Conservation (phyloP, 2,329 filamentous ascomycete species). For the Claviceps africana region DNA sequence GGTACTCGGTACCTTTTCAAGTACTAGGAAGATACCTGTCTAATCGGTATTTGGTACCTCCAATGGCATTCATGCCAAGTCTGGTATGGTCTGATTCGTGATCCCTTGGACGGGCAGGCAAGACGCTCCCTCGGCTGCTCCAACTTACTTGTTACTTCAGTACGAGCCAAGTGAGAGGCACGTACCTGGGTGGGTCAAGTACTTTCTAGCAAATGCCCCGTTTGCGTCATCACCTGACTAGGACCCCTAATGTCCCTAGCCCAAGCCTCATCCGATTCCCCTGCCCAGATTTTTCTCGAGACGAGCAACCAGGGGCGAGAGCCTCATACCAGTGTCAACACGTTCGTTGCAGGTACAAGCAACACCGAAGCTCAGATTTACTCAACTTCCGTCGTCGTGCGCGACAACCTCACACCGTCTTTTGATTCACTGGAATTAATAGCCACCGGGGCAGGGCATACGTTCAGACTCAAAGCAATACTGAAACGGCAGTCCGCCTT, state of each 20-base stretch:
- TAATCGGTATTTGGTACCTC: too few species aligned
- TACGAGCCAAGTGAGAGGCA: too few species aligned
- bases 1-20: too few species aligned
- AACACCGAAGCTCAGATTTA: neutral
- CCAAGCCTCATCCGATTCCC: neutral
- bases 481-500: neutral
- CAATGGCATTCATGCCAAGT: too few species aligned
- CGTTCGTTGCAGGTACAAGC: neutral
- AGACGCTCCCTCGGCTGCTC: too few species aligned
- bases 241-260: neutral
- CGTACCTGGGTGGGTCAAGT: too few species aligned
- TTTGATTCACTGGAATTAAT: neutral
- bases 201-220: neutral
- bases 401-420: neutral
- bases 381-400: neutral
- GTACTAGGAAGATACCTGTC: too few species aligned
- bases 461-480: neutral
- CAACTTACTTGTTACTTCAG: too few species aligned
- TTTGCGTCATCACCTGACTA: conserved; percentile 6
- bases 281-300: neutral
- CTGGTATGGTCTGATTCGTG: too few species aligned
- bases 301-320: neutral
- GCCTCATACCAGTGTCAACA: neutral
- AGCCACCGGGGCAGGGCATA: neutral
- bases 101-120: neutral